Percentiles rank a stretch among this genome's conserved stretches.
phyloP scores from a whole-genome alignment of 345 rosid genomes.

The Bruguiera sexangula region DNA sequence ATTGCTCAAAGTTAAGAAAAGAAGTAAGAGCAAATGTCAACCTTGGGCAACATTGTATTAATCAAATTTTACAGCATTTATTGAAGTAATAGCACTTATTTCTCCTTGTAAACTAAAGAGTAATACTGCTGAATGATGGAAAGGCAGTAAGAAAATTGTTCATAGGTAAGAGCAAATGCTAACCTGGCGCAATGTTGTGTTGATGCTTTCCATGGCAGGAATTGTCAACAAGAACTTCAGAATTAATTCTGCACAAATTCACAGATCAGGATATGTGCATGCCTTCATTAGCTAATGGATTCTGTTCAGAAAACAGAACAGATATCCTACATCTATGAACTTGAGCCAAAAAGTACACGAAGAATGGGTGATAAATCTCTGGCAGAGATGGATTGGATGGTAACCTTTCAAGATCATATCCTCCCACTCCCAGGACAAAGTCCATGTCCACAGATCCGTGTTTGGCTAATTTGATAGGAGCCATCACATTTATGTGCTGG shows the following conservation, averaged over 20 bases:
- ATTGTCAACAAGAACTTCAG: constrained; percentile 44
- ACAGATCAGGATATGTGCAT: background rate
- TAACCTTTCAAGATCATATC: constrained; percentile 75
- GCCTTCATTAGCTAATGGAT: too few relatives aligned
- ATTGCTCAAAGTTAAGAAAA: background rate
- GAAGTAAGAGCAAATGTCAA: constrained; percentile 10
- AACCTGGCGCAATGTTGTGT: constrained; percentile 41
- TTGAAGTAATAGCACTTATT: background rate
- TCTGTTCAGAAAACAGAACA: too few relatives aligned
- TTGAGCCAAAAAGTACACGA: too few relatives aligned
- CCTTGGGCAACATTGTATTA: constrained; percentile 39
- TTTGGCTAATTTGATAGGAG: constrained; percentile 54
- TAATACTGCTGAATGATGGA: background rate
- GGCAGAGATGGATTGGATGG: constrained; percentile 1
- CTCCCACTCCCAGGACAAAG: constrained; percentile 74
- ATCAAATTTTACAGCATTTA: background rate
- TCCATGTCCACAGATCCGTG: constrained; percentile 67
- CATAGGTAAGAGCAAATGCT: background rate
- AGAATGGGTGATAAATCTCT: background rate
- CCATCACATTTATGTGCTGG: constrained; percentile 64
- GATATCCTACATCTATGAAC: too few relatives aligned
- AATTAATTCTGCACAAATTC: constrained; percentile 50
- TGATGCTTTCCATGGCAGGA: constrained; percentile 34
- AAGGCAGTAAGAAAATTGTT: background rate
- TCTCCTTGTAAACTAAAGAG: background rate